Evolutionary conservation across 805 yeast genomes (phyloP).

Genomic region (Yarrowia sp.): DNA sequence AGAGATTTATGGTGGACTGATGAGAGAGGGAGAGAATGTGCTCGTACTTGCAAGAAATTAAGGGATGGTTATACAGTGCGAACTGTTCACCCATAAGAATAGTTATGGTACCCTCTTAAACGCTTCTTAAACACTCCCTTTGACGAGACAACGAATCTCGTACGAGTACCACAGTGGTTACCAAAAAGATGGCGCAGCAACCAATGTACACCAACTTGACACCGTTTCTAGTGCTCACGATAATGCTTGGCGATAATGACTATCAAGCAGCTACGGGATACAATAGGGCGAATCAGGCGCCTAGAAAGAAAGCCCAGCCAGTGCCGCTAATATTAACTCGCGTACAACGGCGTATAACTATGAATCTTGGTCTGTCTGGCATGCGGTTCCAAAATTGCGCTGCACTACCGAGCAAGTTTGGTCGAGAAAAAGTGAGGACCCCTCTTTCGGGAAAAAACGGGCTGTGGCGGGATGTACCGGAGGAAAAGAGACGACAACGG

Average conservation of each 20-base stretch:
- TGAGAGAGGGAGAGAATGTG: no score
- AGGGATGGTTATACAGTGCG: no score
- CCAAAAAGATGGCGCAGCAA: no score
- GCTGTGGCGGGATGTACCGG: constrained; percentile 6
- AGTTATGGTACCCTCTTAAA: no score
- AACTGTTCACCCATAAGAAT: no score
- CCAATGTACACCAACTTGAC: no score
- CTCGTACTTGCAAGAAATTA: no score
- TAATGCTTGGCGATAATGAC: not conserved
- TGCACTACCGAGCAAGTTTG: constrained; percentile 20
- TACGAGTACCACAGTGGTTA: no score
- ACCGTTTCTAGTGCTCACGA: not conserved
- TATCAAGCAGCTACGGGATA: not conserved
- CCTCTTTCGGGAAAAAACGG: constrained; percentile 2
- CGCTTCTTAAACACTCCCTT: no score
- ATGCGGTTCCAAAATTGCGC: not conserved
- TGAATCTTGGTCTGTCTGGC: not conserved
- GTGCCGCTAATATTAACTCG: constrained; percentile 1
- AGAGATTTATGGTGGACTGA: no score
- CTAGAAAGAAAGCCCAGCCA: not conserved
- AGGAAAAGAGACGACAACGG: not conserved
- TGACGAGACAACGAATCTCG: no score
- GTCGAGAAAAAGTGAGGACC: not conserved
- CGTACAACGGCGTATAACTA: not conserved
- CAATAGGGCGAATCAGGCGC: no score